Evolutionary conservation across 305 asterid species (phyloP).

Genomic region (Fraxinus ornus): DNA sequence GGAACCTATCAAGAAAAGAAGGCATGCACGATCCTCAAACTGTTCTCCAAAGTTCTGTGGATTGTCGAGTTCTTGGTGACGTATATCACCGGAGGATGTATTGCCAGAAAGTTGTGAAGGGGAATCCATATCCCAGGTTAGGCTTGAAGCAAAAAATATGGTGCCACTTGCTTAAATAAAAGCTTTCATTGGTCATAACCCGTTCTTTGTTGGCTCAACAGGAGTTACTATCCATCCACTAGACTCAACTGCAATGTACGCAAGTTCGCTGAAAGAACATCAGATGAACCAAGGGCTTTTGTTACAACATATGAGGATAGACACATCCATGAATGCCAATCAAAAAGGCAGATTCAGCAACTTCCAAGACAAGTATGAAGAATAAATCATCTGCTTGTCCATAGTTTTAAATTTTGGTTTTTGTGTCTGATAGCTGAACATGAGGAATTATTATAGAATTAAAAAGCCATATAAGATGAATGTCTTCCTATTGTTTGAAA

Average conservation of each 20-base stretch:
- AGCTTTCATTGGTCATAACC: neutral
- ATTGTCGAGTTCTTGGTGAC: slow-evolving; percentile 48
- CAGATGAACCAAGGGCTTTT: slow-evolving; percentile 56
- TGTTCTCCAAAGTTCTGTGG: slow-evolving; percentile 38
- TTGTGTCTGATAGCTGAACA: neutral
- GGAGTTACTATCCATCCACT: slow-evolving; percentile 87
- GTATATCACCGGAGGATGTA: slow-evolving; percentile 94
- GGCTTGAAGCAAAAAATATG: neutral
- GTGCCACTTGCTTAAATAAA: neutral
- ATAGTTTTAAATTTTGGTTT: neutral
- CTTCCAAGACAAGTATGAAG: slow-evolving; percentile 39
- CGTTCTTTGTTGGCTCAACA: slow-evolving; percentile 32
- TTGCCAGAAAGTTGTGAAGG: slow-evolving; percentile 87
- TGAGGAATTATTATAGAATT: neutral
- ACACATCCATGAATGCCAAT: slow-evolving; percentile 67
- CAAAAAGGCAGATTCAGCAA: slow-evolving; percentile 31
- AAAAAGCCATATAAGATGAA: neutral
- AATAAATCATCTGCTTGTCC: slow-evolving; percentile 16
- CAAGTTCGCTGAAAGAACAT: slow-evolving; percentile 69
- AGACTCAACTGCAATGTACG: slow-evolving; percentile 65
- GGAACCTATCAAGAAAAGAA: slow-evolving; percentile 30
- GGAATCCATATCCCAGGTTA: slow-evolving; percentile 79
- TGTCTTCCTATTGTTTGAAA: neutral
- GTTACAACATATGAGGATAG: slow-evolving; percentile 78
- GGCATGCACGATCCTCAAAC: slow-evolving; percentile 37